Evolutionary conservation across 2,329 filamentous ascomycete species (phyloP).

Genomic region (Paraphoma chrysanthemicola): DNA sequence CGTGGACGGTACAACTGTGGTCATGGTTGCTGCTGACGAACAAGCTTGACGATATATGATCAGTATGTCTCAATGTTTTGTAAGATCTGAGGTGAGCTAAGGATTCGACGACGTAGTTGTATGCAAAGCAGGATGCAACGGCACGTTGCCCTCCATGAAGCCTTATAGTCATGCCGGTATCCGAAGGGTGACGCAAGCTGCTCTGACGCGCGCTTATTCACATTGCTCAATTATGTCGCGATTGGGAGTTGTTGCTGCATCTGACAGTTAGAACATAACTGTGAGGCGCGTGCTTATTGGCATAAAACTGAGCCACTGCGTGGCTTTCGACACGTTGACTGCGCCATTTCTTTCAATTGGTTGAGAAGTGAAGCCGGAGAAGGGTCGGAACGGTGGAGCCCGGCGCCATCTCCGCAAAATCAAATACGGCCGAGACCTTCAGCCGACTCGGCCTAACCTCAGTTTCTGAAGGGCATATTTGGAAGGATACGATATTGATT

Average conservation of each 20-base stretch:
- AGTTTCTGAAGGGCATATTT: not conserved
- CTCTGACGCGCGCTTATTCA: conserved; percentile 5
- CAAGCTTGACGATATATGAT: not conserved
- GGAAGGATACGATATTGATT: not conserved
- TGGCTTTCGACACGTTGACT: conserved; percentile 10
- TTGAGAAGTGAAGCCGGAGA: not conserved
- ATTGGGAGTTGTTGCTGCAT: conserved; percentile 1
- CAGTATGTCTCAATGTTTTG: not conserved
- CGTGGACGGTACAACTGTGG: conserved; percentile 8
- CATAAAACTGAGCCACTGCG: conserved; percentile 4
- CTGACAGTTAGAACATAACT: not conserved
- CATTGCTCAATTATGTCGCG: not conserved
- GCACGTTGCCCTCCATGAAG: not conserved
- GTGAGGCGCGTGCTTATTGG: not conserved
- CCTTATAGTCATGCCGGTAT: conserved; percentile 2
- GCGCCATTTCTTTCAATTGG: conserved; percentile 8
- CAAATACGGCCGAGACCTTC: not conserved
- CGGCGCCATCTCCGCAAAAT: not conserved
- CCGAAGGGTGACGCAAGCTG: conserved; percentile 6
- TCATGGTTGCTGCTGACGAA: conserved; percentile 6
- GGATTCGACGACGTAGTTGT: not conserved
- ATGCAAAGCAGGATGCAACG: conserved; percentile 4
- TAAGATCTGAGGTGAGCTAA: not conserved
- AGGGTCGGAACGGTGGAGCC: not conserved
- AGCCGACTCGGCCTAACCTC: not conserved